Percentiles rank a stretch among this genome's conserved stretches.
Evolutionary conservation across 345 rosid genomes (phyloP).

Genomic region (Populus simonii): DNA sequence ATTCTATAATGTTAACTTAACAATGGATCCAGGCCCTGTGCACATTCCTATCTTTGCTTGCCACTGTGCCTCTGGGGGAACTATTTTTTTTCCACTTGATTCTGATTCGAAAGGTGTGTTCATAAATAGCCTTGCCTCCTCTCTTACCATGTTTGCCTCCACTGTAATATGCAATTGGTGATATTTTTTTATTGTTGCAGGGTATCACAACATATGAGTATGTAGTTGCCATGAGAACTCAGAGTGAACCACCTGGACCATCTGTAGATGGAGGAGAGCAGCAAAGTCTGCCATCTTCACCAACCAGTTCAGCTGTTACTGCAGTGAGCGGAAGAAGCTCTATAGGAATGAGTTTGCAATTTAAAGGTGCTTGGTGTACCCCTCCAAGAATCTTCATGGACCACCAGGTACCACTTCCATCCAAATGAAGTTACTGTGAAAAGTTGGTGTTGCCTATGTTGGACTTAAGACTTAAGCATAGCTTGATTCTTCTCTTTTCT

Average conservation of each 20-base stretch:
- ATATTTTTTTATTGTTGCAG: conserved; percentile 33
- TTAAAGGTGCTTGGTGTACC: conserved; percentile 89
- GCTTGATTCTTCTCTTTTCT: not conserved
- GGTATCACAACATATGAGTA: conserved; percentile 95
- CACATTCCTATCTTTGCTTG: conserved; percentile 74
- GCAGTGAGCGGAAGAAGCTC: conserved; percentile 87
- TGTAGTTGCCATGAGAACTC: conserved; percentile 89
- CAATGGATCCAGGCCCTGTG: conserved; percentile 58
- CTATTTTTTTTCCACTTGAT: conserved; percentile 88
- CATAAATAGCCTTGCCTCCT: not conserved
- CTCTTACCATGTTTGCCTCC: not conserved
- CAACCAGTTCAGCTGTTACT: conserved; percentile 81
- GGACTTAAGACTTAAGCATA: not conserved
- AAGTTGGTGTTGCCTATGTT: conserved; percentile 31
- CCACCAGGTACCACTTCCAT: conserved; percentile 53
- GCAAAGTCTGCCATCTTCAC: conserved; percentile 70
- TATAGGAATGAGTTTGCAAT: conserved; percentile 74
- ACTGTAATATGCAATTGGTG: not conserved
- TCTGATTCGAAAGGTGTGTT: conserved; percentile 72
- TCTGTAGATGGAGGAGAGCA: conserved; percentile 68
- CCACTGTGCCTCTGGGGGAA: conserved; percentile 81
- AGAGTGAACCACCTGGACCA: conserved; percentile 70
- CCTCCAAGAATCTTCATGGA: conserved; percentile 98
- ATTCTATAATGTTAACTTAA: not conserved
- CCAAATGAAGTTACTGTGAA: not conserved